Evolutionary conservation across 2,329 filamentous ascomycete species (phyloP).

Genomic region (Fusarium sp.): DNA sequence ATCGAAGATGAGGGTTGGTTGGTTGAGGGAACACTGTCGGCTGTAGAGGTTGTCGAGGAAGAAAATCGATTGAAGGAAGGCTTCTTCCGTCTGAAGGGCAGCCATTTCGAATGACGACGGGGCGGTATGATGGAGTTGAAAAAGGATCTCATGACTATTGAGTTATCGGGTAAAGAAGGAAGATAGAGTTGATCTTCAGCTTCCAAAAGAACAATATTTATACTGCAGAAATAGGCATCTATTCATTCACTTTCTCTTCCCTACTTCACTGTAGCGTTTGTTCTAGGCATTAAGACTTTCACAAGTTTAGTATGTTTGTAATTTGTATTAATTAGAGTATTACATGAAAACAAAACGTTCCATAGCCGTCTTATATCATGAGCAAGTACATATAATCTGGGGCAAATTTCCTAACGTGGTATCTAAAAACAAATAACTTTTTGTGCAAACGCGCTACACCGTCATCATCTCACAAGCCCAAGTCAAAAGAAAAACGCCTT

Average conservation of each 20-base stretch:
- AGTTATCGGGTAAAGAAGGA: not conserved
- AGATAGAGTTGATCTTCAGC: not conserved
- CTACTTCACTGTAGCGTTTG: not conserved
- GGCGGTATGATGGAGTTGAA: not conserved
- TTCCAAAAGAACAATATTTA: not conserved
- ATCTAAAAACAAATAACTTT: slow-evolving; percentile 23
- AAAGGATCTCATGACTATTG: not conserved
- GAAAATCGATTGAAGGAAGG: not conserved
- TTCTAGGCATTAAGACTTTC: not conserved
- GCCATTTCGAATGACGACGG: not conserved
- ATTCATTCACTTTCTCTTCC: not conserved
- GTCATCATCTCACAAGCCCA: slow-evolving; percentile 13
- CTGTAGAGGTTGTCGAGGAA: not conserved
- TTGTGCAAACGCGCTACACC: slow-evolving; percentile 21
- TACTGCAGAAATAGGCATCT: not conserved
- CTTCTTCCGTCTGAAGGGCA: not conserved
- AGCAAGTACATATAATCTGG: slow-evolving; percentile 3
- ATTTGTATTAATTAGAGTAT: slow-evolving; percentile 28
- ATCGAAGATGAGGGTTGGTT: too few relatives aligned
- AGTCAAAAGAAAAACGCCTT: slow-evolving; percentile 27
- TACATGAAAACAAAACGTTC: slow-evolving; percentile 20
- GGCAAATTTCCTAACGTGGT: slow-evolving; percentile 12
- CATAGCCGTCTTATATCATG: slow-evolving; percentile 19
- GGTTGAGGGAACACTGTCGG: too few relatives aligned
- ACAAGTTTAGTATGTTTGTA: not conserved